Evolutionary conservation across 345 rosid species (phyloP).

Genomic region (Sonneratia alba): DNA sequence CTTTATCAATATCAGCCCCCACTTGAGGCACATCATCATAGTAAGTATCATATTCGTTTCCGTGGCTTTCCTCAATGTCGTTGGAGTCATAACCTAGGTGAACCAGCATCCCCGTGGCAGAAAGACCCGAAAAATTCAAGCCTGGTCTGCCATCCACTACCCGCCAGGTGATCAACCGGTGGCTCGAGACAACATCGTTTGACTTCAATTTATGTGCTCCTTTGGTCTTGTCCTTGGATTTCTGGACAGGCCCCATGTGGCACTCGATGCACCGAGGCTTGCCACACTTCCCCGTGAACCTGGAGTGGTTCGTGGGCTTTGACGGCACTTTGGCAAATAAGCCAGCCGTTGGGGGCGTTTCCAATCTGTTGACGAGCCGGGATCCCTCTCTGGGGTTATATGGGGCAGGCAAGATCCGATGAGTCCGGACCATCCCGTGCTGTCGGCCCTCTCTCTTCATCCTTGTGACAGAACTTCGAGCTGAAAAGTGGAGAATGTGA

Average conservation of each 20-base stretch:
- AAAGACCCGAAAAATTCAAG: slow-evolving; percentile 27
- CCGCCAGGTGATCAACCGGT: slow-evolving; percentile 31
- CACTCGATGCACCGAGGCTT: slow-evolving; percentile 34
- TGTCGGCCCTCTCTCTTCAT: slow-evolving; percentile 73
- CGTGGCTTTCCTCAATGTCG: slow-evolving; percentile 11
- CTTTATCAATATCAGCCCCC: neutral
- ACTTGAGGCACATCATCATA: neutral
- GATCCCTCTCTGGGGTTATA: slow-evolving; percentile 28
- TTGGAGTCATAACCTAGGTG: slow-evolving; percentile 18
- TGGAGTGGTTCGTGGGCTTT: slow-evolving; percentile 61
- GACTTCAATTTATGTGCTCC: slow-evolving; percentile 49
- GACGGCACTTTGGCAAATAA: slow-evolving; percentile 28
- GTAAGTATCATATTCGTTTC: neutral
- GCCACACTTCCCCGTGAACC: slow-evolving; percentile 51
- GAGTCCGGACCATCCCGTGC: slow-evolving; percentile 56
- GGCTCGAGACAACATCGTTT: slow-evolving; percentile 23
- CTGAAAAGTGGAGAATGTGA: neutral
- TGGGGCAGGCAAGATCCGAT: slow-evolving; percentile 37
- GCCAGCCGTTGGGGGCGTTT: slow-evolving; percentile 33
- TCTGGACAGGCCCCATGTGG: slow-evolving; percentile 32
- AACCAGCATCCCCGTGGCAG: slow-evolving; percentile 44
- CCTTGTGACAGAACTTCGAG: slow-evolving; percentile 6
- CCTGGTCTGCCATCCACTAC: slow-evolving; percentile 23
- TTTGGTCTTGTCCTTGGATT: slow-evolving; percentile 49
- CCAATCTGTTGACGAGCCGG: slow-evolving; percentile 20